Evolutionary conservation across 164 flowering plant species (phyloP), one percentile per base, ranked within the genome.

Genomic region (Aristolochia fimbriata): DNA sequence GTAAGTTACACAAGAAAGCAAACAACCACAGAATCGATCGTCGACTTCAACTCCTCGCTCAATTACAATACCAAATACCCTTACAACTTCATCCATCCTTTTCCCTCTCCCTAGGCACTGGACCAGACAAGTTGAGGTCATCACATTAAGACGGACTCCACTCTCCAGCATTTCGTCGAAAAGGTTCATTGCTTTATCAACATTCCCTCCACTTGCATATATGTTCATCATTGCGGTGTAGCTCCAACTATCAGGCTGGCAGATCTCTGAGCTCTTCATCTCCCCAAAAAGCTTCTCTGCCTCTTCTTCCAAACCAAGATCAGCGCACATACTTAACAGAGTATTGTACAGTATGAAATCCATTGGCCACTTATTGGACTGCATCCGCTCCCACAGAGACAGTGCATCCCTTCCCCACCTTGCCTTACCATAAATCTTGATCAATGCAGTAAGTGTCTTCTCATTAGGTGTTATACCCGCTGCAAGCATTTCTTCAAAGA

Each of bases 241-340:
- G 65, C 91, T 90, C 84, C 83, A 90, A 70, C 95, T 86, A 74
- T 93, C 95, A 0, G 94, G 96, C 73, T 61, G 77, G 57, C 82
- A 76, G 16, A 55, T 55, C 65, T 68, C 64, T 1, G 84, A 79
- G 10, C 47, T 47, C 71, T 85, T 88, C 97, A 93, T 90, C 31
- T 86, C 88, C 33, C 75, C 82, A 63, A 90, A 93, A n/a, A 93
- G 77, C 66, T 17, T 73, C 80, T 82, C 96, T 1, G 91, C 99
- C 61, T 93, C 97, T 65, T 89, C 92, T 64, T 76, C 84, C 57
- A 85, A 68, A 1, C 93, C 99, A 68, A 93, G 77, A 73, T 90
- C 97, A 12, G 99, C 99, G 72, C 97, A 93, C 99, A 93, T 90
- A 58, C 82, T 90, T 73, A 90, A 66, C 83, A 93, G 70, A 22